phyloP scores from a whole-genome alignment of 257 asterid genomes.

The Craterostigma plantagineum region DNA sequence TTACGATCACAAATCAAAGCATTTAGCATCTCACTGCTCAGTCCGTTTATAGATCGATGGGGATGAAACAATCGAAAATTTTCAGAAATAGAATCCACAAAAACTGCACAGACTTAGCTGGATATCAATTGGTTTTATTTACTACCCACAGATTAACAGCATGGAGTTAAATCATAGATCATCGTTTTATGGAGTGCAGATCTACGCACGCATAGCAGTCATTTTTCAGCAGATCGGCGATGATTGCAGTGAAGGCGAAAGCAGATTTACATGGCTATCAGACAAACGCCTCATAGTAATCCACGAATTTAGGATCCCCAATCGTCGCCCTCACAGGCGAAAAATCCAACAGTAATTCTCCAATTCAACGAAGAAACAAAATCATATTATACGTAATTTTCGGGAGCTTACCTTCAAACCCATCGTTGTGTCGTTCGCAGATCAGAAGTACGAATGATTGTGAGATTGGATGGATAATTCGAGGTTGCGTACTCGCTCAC shows the following conservation, averaged over 20 bases:
- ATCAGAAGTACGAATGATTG: neutral
- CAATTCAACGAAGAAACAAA: neutral
- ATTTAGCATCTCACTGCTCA: neutral
- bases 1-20: neutral
- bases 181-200: too few species aligned
- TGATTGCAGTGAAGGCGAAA: neutral
- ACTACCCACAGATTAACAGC: too few species aligned
- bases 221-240: neutral
- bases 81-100: too few species aligned
- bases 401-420: constrained; percentile 24
- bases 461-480: neutral
- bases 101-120: too few species aligned
- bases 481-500: neutral
- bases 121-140: too few species aligned
- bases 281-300: neutral
- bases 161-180: too few species aligned
- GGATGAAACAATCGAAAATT: too few species aligned
- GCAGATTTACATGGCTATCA: neutral
- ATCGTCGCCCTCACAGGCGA: neutral
- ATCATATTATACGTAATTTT: neutral
- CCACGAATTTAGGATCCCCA: neutral
- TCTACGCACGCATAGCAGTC: too few species aligned
- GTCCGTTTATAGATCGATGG: too few species aligned
- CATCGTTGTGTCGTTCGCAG: constrained; percentile 8
- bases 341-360: neutral